Conservation (phyloP, 371 early-diverging fungal genomes). For the Mucor ambiguus region DNA sequence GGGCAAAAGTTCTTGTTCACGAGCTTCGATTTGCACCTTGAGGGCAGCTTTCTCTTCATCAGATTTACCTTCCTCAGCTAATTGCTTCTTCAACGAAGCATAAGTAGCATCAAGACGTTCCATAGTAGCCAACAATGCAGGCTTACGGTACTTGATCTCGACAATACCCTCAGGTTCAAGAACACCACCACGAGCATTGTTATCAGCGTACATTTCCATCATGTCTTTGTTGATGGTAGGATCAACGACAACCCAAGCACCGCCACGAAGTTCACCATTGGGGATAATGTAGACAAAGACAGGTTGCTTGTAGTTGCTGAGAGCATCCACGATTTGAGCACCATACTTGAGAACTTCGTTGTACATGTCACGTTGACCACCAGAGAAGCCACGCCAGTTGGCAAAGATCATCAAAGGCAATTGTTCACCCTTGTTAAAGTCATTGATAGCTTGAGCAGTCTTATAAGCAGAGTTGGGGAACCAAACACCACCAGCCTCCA, state of each 20-base stretch:
- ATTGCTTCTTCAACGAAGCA: slow-evolving; percentile 68
- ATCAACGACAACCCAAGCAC: slow-evolving; percentile 99
- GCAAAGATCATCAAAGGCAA: slow-evolving; percentile 98
- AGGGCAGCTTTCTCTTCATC: slow-evolving; percentile 60
- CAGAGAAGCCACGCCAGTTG: slow-evolving; percentile 99
- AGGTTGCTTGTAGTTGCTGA: slow-evolving; percentile 92
- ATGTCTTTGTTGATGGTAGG: slow-evolving; percentile 96
- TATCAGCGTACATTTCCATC: slow-evolving; percentile 99
- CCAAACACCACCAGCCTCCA: slow-evolving; percentile 98
- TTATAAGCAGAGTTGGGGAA: slow-evolving; percentile 98
- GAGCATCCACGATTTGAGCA: slow-evolving; percentile 96
- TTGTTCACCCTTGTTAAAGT: slow-evolving; percentile 98
- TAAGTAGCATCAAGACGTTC: slow-evolving; percentile 86
- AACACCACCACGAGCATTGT: slow-evolving; percentile 91
- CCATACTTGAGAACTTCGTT: slow-evolving; percentile 98
- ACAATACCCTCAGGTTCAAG: slow-evolving; percentile 98
- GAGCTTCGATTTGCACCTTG: slow-evolving; percentile 73
- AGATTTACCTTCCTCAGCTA: slow-evolving; percentile 52
- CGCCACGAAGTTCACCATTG: slow-evolving; percentile 97
- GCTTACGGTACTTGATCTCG: slow-evolving; percentile 98
- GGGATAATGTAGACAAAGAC: slow-evolving; percentile 98
- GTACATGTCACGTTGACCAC: slow-evolving; percentile 99
- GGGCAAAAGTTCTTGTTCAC: slow-evolving; percentile 87
- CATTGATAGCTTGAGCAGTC: slow-evolving; percentile 97
- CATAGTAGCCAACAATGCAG: slow-evolving; percentile 89